Base-by-base conservation (phyloP, 2,329 filamentous ascomycete genomes). In the Zopfia rhizophila region DNA sequence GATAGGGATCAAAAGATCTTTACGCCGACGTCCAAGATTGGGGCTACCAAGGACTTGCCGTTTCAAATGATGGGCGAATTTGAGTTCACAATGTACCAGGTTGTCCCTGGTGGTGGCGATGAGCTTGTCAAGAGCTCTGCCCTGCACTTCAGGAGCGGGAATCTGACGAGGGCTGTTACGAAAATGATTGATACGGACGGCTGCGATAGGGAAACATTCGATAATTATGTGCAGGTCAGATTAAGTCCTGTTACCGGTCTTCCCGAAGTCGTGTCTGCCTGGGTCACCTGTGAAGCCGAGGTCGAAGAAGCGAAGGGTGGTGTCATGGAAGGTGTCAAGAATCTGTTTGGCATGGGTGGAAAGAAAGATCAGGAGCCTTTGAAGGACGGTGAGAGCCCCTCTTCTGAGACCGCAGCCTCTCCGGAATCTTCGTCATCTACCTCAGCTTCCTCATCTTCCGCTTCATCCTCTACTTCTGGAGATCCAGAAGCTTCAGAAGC, bases 291-390 rank as follows among this genome's bases (percentile, higher is more conserved):
- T 65, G 90, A 96, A 68, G 83, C 88, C 18, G 89, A 95, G 39
- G 81, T 80, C 4, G 70, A 75, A 7, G 85, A 86, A 33, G 84
- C 84, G 72, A 90, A 91, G 69, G 90, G 89, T 54, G 86, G 88
- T 38, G 83, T 97, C 36, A 89, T 97, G 35, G 93, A 96, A 65
- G 92, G 91, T 30, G 90, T 97, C 56, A 99, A 99, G 80, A 95
- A 92, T 55, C 83, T 97, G 53, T 95, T 99, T 66, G 94, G 94
- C 5, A 92, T 97, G 67, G 94, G 93, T 18, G 89, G 89, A 64
- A 91, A 90, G 75, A 96, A 96, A 53, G 89, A 93, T 44, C 89
- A 96, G 73, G 81, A 82, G 53, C 76, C 82, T 6, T 66, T 96
- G 23, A 81, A 83, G 48, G 88, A 87, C 36, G 70, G 56, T 22